These are phyloP conservation scores for Neobulgaria alba DNA, from an alignment of 2,329 filamentous ascomycete genomes.

Conservation along the genomic window DNA sequence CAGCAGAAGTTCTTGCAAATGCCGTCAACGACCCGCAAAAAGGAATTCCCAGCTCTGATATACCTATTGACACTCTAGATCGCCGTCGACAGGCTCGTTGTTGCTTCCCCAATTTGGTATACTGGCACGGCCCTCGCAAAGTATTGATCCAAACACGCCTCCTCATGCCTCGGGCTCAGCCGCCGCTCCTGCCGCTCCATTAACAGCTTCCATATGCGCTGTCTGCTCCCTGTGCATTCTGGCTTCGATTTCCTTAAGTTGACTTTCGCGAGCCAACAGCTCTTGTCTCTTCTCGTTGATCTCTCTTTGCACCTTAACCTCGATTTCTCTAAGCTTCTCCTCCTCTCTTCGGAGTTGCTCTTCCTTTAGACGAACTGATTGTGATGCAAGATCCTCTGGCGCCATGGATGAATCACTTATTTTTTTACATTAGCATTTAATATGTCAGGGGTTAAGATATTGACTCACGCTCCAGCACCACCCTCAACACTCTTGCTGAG, in stretches of 20 bases:
- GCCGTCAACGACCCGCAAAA: conserved; percentile 29
- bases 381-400: conserved; percentile 91
- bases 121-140: conserved; percentile 10
- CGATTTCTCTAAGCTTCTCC: conserved; percentile 99
- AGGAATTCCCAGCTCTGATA: conserved; percentile 22
- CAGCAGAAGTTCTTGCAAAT: conserved; percentile 27
- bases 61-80: conserved; percentile 16
- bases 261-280: conserved; percentile 90
- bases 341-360: conserved; percentile 98
- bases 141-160: conserved; percentile 6
- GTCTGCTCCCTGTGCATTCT: conserved; percentile 86
- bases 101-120: conserved; percentile 6
- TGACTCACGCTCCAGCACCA: conserved; percentile 79
- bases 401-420: conserved; percentile 78
- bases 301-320: conserved; percentile 98
- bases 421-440: conserved; percentile 19
- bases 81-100: conserved; percentile 13
- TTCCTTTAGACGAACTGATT: conserved; percentile 98
- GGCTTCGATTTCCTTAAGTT: conserved; percentile 97
- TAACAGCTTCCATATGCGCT: conserved; percentile 34
- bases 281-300: conserved; percentile 99
- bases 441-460: not conserved
- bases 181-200: conserved; percentile 16
- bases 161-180: conserved; percentile 21
- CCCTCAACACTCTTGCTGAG: conserved; percentile 98